Base-by-base conservation (phyloP, 805 yeast species). In the Lipomyces orientalis region DNA sequence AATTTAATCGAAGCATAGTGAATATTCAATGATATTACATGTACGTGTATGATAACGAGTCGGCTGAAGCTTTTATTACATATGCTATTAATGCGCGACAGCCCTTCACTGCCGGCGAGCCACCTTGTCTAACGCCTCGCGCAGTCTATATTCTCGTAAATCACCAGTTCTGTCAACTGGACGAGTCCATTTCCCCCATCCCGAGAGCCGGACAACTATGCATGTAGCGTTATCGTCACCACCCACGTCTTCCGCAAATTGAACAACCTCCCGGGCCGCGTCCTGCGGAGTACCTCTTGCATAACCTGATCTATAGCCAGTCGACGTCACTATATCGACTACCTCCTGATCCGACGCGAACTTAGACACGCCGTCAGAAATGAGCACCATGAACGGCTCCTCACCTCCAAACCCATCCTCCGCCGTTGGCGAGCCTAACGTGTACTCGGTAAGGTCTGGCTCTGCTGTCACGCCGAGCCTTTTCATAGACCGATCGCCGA, bases 211-310 rank as follows among this genome's bases (percentile, higher is more conserved):
- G 10, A 94, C 78, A 4, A 95, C 90, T 69, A 90, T 75, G 76
- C 97, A 92, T 1, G 98, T 92, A n/a, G 98, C 97, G 79, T 95
- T 95, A 77, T 95, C 99, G 74, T 91, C 93, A 1, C 97, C 95
- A 14, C 97, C 97, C 8, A 93, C 85, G 54, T 90, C 90, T 76
- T 90, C 93, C 10, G 93, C 89, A 76, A 88, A 95, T 73, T 88
- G 85, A 12, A 94, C 86, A 22, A 95, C 90, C 76, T 93, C 98
- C 68, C 86, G 87, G 0, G 98, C 93, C 49, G 96, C 91, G 57
- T 81, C 85, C 73, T 91, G 97, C 0, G 98, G 97, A 0, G 93
- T 86, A 3, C 97, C 97, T 37, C 81, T 78, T 35, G 83, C 81
- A 61, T 84, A 81, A 1, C 75, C 75, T 29, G 70, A 62, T n/a